These are phyloP conservation scores for Rhododendron ovatum DNA, from an alignment of 148 eudicot species.

Conservation along the genomic window DNA sequence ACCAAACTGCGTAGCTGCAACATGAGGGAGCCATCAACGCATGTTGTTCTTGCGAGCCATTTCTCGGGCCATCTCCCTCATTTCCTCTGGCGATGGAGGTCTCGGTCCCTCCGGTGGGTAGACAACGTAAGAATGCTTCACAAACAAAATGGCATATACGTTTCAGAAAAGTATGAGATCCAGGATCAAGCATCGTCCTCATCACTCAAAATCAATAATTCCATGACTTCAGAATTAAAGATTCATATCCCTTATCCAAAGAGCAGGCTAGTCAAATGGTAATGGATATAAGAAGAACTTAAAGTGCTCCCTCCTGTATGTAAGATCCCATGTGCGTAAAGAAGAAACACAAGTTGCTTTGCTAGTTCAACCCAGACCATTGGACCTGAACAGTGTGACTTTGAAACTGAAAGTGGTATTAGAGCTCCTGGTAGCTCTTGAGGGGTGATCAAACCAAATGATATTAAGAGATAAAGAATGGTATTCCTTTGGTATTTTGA, in stretches of 20 bases:
- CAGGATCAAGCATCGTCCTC: background rate
- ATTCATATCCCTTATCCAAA: background rate
- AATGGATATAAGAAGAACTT: background rate
- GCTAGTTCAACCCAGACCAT: background rate
- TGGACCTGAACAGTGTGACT: background rate
- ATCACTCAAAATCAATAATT: background rate
- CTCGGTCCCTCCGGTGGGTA: constrained; percentile 90
- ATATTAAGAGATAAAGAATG: background rate
- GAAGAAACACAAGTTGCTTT: background rate
- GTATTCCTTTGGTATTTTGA: background rate
- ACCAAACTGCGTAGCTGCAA: background rate
- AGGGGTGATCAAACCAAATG: background rate
- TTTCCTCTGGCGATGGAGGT: constrained; percentile 90
- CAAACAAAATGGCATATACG: constrained; percentile 7
- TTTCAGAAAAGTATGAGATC: constrained; percentile 7
- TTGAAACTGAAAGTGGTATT: background rate
- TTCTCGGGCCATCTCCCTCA: constrained; percentile 92
- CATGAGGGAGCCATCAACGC: constrained; percentile 19
- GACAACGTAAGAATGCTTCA: constrained; percentile 73
- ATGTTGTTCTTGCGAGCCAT: constrained; percentile 61
- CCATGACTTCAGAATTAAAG: background rate
- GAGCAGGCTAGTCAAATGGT: background rate
- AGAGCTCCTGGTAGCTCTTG: background rate
- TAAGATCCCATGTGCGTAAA: background rate
- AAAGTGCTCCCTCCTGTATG: background rate